Evolutionary conservation across 108 stramenopile genomes (phyloP).

Genomic region (Fragilaria radians): DNA sequence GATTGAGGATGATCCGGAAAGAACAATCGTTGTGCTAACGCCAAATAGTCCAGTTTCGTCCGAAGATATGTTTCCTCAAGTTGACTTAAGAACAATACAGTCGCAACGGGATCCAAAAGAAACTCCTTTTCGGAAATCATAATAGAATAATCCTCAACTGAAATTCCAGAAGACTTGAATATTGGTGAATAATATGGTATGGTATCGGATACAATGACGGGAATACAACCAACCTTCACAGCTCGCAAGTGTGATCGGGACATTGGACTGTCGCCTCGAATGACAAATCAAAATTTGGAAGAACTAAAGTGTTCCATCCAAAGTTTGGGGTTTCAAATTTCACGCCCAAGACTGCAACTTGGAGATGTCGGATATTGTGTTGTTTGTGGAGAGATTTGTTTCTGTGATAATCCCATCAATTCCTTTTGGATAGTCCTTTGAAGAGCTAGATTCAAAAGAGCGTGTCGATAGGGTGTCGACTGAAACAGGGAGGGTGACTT

Average conservation of each 20-base stretch:
- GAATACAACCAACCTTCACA: conserved; percentile 33
- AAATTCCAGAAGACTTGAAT: conserved; percentile 7
- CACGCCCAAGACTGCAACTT: no score
- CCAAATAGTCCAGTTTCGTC: conserved; percentile 22
- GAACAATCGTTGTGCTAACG: conserved; percentile 19
- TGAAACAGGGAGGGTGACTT: conserved; percentile 14
- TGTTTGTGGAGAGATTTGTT: not conserved
- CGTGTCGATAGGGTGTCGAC: conserved; percentile 28
- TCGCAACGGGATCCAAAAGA: conserved; percentile 15
- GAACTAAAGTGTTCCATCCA: conserved; percentile 21
- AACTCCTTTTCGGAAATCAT: conserved; percentile 21
- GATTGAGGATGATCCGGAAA: conserved; percentile 19
- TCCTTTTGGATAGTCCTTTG: not conserved
- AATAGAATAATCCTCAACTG: conserved; percentile 20
- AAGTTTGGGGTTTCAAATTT: not conserved
- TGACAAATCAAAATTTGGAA: conserved; percentile 31
- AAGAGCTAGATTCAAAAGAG: not conserved
- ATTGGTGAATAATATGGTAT: conserved; percentile 17
- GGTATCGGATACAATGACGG: conserved; percentile 25
- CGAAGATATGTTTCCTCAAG: no score
- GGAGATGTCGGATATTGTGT: conserved; percentile 18
- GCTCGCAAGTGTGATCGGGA: conserved; percentile 12
- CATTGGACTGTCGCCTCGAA: conserved; percentile 32
- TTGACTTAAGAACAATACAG: conserved; percentile 1
- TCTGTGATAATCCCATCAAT: not conserved